Evolutionary conservation across 1,139 yeast genomes (phyloP).

Genomic region (Debaryomyces nepalensis): DNA sequence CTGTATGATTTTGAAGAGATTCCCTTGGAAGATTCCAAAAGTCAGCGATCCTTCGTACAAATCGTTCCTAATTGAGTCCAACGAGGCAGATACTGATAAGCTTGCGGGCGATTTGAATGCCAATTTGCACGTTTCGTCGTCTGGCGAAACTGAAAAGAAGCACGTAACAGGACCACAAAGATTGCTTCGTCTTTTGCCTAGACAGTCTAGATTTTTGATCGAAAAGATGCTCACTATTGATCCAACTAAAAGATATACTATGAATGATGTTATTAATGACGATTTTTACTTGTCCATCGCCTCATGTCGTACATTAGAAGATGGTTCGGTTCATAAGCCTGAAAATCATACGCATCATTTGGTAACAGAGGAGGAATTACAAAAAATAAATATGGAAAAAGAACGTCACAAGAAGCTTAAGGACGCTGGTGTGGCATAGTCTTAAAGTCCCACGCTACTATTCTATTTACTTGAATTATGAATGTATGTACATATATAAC

Average conservation of each 20-base stretch:
- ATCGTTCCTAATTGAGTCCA: constrained; percentile 36
- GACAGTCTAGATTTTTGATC: constrained; percentile 36
- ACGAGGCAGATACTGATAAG: constrained; percentile 15
- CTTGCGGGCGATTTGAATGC: constrained; percentile 14
- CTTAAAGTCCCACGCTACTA: not conserved
- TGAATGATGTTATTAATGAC: constrained; percentile 37
- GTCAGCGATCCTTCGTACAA: constrained; percentile 58
- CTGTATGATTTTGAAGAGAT: constrained; percentile 71
- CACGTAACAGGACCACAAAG: constrained; percentile 35
- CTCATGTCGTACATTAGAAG: constrained; percentile 28
- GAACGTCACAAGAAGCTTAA: constrained; percentile 34
- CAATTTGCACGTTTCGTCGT: constrained; percentile 1
- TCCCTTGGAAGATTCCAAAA: constrained; percentile 82
- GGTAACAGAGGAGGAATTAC: constrained; percentile 58
- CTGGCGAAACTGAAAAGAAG: not conserved
- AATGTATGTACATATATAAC: not conserved
- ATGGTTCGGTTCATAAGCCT: constrained; percentile 19
- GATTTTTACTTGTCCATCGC: constrained; percentile 35
- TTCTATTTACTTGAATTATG: not conserved
- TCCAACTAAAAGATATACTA: constrained; percentile 32
- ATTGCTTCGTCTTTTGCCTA: constrained; percentile 43
- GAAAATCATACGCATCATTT: constrained; percentile 58
- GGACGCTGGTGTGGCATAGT: constrained; percentile 20
- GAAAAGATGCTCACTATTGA: constrained; percentile 40
- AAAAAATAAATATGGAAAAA: constrained; percentile 44